Base-by-base conservation (phyloP, 1,284 basidiomycete species). In the Malassezia sp. region DNA sequence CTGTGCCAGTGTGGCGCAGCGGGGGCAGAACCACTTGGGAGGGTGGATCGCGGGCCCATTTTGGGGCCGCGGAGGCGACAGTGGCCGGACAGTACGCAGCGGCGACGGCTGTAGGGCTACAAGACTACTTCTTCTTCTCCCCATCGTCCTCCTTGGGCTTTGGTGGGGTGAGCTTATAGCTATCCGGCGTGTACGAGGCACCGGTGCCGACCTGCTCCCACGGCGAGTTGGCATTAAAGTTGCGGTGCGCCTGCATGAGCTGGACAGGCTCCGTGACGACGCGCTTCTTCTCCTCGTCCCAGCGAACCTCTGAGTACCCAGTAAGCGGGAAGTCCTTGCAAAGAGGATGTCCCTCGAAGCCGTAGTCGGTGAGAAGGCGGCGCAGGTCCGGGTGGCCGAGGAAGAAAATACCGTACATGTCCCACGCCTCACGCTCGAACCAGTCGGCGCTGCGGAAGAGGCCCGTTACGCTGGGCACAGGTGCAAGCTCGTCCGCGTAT, bases 401-500 rank as follows among this genome's bases (percentile, higher is more conserved):
- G 76, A 97, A 99, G 77, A 91, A 95, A 48, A 99, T 85, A 46
- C 93, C 93, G 71, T 77, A 99, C 75, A 99, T 79, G 74, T 99
- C 93, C 86, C 89, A 99, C 26, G 87, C 83, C 73, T 99, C 93
- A 53, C 93, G 80, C 74, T 99, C 93, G 71, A 89, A 91, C 93
- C 93, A 99, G 71, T 99, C 87, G 17, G 93, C 91, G 41, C 89
- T 87, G 48, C 80, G 78, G 76, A 84, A 99, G 21, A 96, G 59
- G 18, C 78, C 78, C 4, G 79, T 77, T 15, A 79, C 80, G 62
- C 84, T 91, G 0, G 91, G 93, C 8, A 97, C 85, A 32, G 86
- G 80, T 60, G 90, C 85, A n/a, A 85, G 81, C 73, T 99, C 93
- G 57, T 85, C 84, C 50, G 89, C 88, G 71, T 93, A 96, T 0